Evolutionary conservation across 1,139 yeast genomes (phyloP), one percentile per base, ranked within the genome.

Genomic region (Lizanozyma gosingica): DNA sequence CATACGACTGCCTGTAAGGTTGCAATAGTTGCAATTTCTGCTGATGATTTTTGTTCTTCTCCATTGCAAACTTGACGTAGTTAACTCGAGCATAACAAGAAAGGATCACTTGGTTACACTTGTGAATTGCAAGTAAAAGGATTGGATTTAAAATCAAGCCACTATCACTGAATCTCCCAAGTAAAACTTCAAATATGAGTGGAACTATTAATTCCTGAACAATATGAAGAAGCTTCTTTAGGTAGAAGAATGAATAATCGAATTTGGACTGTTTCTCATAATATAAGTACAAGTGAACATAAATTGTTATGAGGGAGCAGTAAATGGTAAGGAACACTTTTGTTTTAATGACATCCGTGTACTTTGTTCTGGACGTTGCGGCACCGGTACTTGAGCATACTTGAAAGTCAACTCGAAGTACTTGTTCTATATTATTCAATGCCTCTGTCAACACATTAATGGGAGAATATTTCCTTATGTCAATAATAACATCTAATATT

Each of bases 141-240:
- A 48, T 39, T 0, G 64, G 65, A 40, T 62, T 62, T 37, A 62
- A 43, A 11, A 52, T 38, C 38, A 63, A 43, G 2, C 58, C 65
- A 37, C 51, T 48, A 3, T 51, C 46, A 17, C 54, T 51, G n/a
- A 49, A 50, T 15, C 51, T 52, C 2, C 63, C 64, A 37, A 52
- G 48, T 22, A 60, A 37, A 9, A 59, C 47, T 14, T 49, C 51
- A 35, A 45, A 50, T 29, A 46, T 49, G 38, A 56, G 53, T 2
- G 60, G 60, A 43, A 57, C 45, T 14, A 57, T 41, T 32, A 56
- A 53, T 11, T 53, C 54, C 1, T 45, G 40, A 34, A 47, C 45
- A 9, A 48, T 47, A 14, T 49, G 45, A 34, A 53, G 43, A 17
- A 52, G 45, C 36, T 53, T 55, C 41, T 55, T 54, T 43, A 59